Conservation (phyloP, 768 basidiomycete species). For the Wakefieldia striispora region DNA sequence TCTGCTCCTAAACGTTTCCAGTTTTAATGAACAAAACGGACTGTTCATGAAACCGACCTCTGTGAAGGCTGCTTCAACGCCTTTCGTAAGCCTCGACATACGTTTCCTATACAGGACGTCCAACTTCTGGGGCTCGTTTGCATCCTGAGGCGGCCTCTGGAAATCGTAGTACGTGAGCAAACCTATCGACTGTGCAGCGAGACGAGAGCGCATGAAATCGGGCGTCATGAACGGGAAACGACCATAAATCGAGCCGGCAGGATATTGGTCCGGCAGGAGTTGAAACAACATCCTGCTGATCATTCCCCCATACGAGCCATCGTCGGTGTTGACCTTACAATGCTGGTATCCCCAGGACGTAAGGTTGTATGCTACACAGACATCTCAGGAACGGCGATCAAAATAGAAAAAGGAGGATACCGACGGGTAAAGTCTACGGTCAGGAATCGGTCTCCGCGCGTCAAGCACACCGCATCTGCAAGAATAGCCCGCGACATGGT, state of each 20-base stretch:
- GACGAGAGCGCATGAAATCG: conserved; percentile 38
- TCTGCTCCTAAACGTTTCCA: conserved; percentile 6
- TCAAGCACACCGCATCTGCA: conserved; percentile 71
- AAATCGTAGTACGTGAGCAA: conserved; percentile 53
- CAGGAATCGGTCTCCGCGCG: conserved; percentile 76
- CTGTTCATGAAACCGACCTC: conserved; percentile 11
- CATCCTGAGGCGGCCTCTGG: conserved; percentile 42
- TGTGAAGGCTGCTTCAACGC: neutral
- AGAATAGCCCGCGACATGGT: conserved; percentile 86
- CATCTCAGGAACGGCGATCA: conserved; percentile 2
- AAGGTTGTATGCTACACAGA: conserved; percentile 58
- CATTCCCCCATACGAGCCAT: conserved; percentile 76
- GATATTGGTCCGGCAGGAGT: conserved; percentile 68
- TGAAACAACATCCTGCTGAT: conserved; percentile 72
- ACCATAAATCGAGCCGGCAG: conserved; percentile 61
- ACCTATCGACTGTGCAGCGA: conserved; percentile 33
- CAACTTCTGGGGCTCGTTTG: neutral
- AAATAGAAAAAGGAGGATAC: conserved; percentile 22
- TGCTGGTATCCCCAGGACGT: conserved; percentile 81
- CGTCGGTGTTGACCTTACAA: conserved; percentile 57
- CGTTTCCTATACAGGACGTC: conserved; percentile 14
- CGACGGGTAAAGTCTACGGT: conserved; percentile 75
- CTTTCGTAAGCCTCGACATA: conserved; percentile 16
- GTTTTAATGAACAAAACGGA: neutral
- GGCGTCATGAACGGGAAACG: conserved; percentile 83